Evolutionary conservation across 371 early-diverging fungal genomes (phyloP), one percentile per base, ranked within the genome.

Genomic region (Neoconidiobolus thromboides): DNA sequence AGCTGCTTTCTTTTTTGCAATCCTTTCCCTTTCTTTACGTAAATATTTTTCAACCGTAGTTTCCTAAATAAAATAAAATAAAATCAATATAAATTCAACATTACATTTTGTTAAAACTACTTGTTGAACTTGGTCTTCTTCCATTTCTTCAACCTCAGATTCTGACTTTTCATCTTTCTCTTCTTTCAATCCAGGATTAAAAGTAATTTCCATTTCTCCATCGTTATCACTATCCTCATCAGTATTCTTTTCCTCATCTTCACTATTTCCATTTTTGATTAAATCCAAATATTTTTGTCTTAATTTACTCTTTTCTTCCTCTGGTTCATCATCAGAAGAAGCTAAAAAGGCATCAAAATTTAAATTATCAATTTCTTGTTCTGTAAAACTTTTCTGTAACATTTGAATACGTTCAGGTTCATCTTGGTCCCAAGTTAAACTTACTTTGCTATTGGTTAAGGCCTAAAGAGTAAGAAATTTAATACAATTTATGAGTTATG

Each of bases 381-480:
- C 83, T 0, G 85, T 83, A 64, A 95, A 89, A 53, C 82, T 81
- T 48, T 85, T 81, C 6, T 87, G 79, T 1, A 85, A 91, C 6
- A 88, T 64, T 51, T 79, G 76, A 10, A 81, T 73, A 46, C 96
- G 81, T 48, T 88, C 86, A 1, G 85, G 80, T 65, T 93, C 96
- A 60, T 96, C 96, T 15, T 85, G 82, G 59, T 98, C 99, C 99
- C 99, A 98, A 0, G 93, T 93, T 43, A 98, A 71, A 66, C 86
- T 83, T 43, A 93, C 92, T 52, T 86, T 89, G 9, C 93, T 88
- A 68, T 90, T 89, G 72, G 91, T 91, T 43, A 98, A 75, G 12
- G 91, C 93, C 75, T 84, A 61, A 61, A 44, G 54, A 26, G 26
- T 26, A 26, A 26, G 26, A 26, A 26, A 26, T 26, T 26, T 26